These are phyloP conservation scores for Trichoderma brevicompactum DNA, from an alignment of 2,329 filamentous ascomycete genomes.

Conservation along the genomic window DNA sequence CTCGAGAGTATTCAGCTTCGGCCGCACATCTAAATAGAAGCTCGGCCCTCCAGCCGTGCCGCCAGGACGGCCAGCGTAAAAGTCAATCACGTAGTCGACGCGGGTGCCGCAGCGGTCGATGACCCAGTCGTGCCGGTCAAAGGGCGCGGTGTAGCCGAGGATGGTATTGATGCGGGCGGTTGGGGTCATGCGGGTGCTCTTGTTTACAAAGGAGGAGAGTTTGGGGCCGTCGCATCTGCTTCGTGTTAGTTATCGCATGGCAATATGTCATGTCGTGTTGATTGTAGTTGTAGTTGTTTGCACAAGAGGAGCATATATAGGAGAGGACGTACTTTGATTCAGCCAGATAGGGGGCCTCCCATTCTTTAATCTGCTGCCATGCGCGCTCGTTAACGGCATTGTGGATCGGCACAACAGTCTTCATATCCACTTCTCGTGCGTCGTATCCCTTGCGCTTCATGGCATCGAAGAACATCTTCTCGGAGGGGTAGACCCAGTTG, in stretches of 20 bases:
- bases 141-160: conserved; percentile 87
- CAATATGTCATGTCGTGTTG: background rate
- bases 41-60: conserved; percentile 51
- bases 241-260: conserved; percentile 31
- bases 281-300: background rate
- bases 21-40: conserved; percentile 70
- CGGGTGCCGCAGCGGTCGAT: conserved; percentile 85
- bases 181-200: conserved; percentile 72
- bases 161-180: conserved; percentile 80
- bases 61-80: conserved; percentile 74
- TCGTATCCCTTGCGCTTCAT: conserved; percentile 89
- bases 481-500: conserved; percentile 97
- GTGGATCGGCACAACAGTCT: conserved; percentile 92
- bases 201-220: conserved; percentile 81
- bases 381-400: conserved; percentile 98
- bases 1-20: conserved; percentile 70
- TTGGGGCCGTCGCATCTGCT: conserved; percentile 71
- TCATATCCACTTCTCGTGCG: conserved; percentile 75
- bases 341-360: conserved; percentile 74
- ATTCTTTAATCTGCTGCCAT: conserved; percentile 87
- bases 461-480: conserved; percentile 97
- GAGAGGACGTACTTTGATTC: conserved; percentile 56
- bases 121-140: conserved; percentile 97
- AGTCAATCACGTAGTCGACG: conserved; percentile 97
- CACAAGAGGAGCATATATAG: too few species aligned